A percentile compares a stretch with the other conserved stretches of the same genome.
phyloP scores from a whole-genome alignment of 1,284 basidiomycete genomes.

The Heterobasidion occidentale region DNA sequence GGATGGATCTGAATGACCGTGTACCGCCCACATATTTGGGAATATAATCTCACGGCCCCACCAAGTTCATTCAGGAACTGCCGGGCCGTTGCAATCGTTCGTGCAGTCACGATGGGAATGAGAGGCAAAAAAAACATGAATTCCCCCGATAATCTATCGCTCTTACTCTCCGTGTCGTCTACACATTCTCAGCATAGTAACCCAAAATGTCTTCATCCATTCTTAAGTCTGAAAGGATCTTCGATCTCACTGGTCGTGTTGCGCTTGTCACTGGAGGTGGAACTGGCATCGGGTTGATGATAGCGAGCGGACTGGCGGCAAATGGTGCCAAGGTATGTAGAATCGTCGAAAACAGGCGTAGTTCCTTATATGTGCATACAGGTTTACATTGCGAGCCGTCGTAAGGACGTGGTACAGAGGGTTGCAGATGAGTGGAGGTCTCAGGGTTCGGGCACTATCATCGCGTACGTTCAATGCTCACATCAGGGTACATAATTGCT shows the following conservation, averaged over 20 bases:
- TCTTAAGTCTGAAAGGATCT: slow-evolving; percentile 33
- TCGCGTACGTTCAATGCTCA: slow-evolving; percentile 41
- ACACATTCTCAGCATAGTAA: background rate
- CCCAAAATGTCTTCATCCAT: slow-evolving; percentile 1
- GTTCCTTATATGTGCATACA: background rate
- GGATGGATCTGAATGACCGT: background rate
- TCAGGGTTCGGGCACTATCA: slow-evolving; percentile 31
- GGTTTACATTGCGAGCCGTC: slow-evolving; percentile 68
- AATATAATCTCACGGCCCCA: background rate
- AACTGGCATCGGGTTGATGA: slow-evolving; percentile 74
- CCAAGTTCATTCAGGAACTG: background rate
- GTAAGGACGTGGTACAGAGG: slow-evolving; percentile 54
- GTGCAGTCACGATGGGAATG: background rate
- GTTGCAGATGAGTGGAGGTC: slow-evolving; percentile 39
- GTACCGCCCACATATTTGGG: background rate
- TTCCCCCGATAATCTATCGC: background rate
- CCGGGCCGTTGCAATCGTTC: background rate
- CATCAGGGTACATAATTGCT: background rate
- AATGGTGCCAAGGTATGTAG: slow-evolving; percentile 60
- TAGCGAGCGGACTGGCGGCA: slow-evolving; percentile 64
- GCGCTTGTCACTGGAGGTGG: slow-evolving; percentile 77
- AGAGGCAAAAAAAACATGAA: background rate
- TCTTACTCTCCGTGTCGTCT: background rate
- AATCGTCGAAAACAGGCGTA: background rate
- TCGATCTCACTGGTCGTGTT: slow-evolving; percentile 51